Percentiles rank a stretch among this genome's conserved stretches.
Conservation (phyloP, 306 rosid species). For the Pterocarpus macrocarpus region DNA sequence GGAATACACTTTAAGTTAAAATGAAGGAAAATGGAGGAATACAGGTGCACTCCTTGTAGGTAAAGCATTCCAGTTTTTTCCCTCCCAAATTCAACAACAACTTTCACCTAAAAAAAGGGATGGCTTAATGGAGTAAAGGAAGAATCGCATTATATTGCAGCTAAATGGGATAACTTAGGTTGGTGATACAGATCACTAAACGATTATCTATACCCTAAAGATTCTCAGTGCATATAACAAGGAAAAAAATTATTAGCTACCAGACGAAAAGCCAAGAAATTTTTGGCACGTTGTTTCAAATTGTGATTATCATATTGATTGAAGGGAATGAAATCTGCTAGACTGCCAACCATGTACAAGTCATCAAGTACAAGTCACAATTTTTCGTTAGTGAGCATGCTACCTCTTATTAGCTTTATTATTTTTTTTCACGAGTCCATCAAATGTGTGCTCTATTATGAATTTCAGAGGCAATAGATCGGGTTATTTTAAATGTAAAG, state of each 20-base stretch:
- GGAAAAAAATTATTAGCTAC: background rate
- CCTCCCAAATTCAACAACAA: constrained; percentile 32
- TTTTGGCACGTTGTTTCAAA: background rate
- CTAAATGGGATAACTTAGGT: background rate
- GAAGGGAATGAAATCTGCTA: background rate
- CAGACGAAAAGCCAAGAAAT: background rate
- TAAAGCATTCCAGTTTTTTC: background rate
- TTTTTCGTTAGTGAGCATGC: background rate
- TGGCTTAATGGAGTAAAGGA: constrained; percentile 11
- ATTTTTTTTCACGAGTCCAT: no score
- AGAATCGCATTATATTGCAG: background rate
- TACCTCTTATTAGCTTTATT: no score
- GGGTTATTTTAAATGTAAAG: no score
- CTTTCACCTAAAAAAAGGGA: constrained; percentile 12
- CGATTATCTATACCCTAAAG: background rate
- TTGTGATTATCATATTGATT: background rate
- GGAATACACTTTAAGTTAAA: constrained; percentile 22
- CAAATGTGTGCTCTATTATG: no score
- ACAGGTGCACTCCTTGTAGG: constrained; percentile 12
- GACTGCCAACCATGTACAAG: background rate
- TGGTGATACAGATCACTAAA: background rate
- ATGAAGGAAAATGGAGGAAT: background rate
- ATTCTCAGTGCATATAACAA: background rate
- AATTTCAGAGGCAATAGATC: no score
- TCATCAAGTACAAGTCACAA: background rate